Conservation (phyloP, 176 grass and related monocot genomes). For the Oryza australiensis region DNA sequence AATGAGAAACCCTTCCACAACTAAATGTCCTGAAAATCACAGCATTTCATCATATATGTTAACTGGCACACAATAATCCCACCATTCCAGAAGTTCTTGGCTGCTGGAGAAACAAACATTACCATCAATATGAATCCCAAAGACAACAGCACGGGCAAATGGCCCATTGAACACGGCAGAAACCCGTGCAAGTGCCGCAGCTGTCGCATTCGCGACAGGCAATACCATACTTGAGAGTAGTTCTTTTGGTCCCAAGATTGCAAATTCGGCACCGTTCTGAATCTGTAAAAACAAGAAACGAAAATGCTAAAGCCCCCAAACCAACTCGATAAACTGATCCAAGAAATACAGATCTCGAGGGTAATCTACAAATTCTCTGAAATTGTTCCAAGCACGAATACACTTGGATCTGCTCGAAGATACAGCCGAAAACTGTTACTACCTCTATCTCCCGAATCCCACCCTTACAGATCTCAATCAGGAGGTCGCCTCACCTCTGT, state of each 20-base stretch:
- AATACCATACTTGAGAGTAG: neutral
- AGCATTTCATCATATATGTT: neutral
- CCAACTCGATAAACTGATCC: neutral
- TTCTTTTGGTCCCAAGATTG: neutral
- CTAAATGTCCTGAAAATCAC: constrained; percentile 50
- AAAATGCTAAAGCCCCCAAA: neutral
- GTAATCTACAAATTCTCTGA: neutral
- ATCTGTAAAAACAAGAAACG: constrained; percentile 1
- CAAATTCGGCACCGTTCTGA: neutral
- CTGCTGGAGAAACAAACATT: neutral
- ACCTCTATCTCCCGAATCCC: neutral
- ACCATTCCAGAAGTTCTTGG: neutral
- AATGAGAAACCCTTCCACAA: constrained; percentile 58
- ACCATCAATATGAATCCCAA: constrained; percentile 62
- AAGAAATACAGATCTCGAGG: neutral
- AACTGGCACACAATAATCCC: neutral
- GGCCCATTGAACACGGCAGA: constrained; percentile 51
- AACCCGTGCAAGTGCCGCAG: constrained; percentile 33
- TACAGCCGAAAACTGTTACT: neutral
- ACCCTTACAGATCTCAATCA: neutral
- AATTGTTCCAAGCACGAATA: neutral
- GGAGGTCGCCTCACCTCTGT: neutral
- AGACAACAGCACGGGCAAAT: constrained; percentile 48
- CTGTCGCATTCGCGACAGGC: constrained; percentile 39
- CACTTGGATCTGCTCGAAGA: neutral